phyloP scores from a whole-genome alignment of 139 green algal species.

The Yamagishiella unicocca region DNA sequence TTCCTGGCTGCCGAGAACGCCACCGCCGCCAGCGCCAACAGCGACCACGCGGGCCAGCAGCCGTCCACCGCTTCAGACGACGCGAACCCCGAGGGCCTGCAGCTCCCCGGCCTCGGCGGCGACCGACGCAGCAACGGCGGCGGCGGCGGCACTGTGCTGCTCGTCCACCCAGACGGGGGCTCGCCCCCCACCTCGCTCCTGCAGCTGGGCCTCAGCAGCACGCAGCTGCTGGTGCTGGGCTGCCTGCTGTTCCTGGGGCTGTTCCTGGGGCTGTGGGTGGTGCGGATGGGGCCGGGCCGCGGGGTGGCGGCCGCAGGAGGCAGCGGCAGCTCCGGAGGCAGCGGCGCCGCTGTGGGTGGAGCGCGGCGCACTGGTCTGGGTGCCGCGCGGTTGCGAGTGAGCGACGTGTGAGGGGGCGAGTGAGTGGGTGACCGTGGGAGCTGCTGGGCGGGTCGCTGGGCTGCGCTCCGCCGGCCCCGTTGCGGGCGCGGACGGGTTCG shows the following conservation, averaged over 20 bases:
- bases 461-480: too few relatives aligned
- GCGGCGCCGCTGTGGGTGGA: background rate
- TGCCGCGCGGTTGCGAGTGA: background rate
- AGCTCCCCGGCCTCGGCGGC: too few relatives aligned
- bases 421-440: too few relatives aligned
- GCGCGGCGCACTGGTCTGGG: background rate
- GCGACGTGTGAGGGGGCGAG: background rate
- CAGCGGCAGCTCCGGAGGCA: background rate
- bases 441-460: too few relatives aligned
- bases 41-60: too few relatives aligned
- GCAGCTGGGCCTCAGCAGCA: background rate
- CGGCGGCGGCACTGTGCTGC: background rate
- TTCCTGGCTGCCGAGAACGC: too few relatives aligned
- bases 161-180: conserved; percentile 12
- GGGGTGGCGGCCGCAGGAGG: background rate
- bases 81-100: too few relatives aligned
- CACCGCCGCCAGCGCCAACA: too few relatives aligned
- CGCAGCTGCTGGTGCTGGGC: conserved; percentile 10
- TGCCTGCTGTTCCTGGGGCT: background rate
- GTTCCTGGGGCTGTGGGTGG: conserved; percentile 18
- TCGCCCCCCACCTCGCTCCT: background rate
- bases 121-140: background rate
- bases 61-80: too few relatives aligned
- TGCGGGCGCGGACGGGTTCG: too few relatives aligned
- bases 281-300: background rate